phyloP scores from a whole-genome alignment of 2,329 filamentous ascomycete species.

The Trichoderma sp. region DNA sequence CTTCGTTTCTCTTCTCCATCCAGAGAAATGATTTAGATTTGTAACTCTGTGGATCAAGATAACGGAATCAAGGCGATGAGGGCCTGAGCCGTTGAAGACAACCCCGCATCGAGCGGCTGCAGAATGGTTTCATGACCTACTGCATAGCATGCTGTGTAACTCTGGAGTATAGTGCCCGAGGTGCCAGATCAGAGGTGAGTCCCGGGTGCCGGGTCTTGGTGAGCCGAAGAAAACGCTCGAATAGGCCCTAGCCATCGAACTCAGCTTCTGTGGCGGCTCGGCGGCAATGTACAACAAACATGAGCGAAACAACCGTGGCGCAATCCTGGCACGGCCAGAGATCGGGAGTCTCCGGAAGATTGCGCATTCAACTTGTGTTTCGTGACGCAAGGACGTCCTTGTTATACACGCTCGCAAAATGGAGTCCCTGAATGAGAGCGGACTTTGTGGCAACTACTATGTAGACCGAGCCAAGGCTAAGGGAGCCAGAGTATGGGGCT shows the following conservation, averaged over 20 bases:
- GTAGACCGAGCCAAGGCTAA: conserved; percentile 1
- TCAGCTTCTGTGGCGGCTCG: conserved; percentile 11
- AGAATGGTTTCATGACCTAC: neutral
- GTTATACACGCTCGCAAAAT: neutral
- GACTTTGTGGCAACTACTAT: conserved; percentile 3
- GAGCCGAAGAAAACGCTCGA: conserved; percentile 1
- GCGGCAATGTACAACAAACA: conserved; percentile 2
- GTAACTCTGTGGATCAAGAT: neutral
- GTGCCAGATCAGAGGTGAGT: conserved; percentile 2
- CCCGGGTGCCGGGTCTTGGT: conserved; percentile 16
- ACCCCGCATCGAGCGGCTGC: conserved; percentile 13
- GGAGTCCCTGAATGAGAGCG: neutral
- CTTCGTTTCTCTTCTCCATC: too few relatives aligned
- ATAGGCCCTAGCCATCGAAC: neutral
- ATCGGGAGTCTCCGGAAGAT: conserved; percentile 16
- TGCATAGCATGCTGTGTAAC: conserved; percentile 13
- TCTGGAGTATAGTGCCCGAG: conserved; percentile 2
- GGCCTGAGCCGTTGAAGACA: neutral
- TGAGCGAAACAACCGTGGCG: neutral
- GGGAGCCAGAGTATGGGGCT: conserved; percentile 3
- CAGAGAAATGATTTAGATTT: neutral
- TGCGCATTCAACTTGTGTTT: neutral
- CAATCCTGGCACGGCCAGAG: neutral
- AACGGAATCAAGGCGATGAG: neutral
- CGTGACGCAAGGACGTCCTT: neutral